These are phyloP conservation scores for Euptelea pleiosperma DNA, from an alignment of 164 flowering plant genomes.

Conservation along the genomic window DNA sequence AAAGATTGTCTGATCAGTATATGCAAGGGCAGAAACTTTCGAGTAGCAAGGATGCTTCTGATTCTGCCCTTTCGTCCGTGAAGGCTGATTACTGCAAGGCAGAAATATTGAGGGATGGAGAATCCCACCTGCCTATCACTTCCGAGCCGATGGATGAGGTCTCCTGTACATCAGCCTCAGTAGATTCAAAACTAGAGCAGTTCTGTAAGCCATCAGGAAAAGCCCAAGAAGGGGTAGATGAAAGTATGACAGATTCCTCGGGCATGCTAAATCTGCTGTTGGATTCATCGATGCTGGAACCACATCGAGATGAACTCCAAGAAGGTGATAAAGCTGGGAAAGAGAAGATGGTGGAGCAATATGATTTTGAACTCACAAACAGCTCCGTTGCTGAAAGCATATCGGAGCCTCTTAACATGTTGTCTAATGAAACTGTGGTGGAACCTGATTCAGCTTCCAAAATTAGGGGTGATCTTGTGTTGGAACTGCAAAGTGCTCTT, in stretches of 20 bases:
- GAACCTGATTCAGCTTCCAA: slow-evolving; percentile 33
- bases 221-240: slow-evolving; percentile 58
- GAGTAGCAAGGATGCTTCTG: slow-evolving; percentile 32
- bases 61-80: slow-evolving; percentile 23
- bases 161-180: slow-evolving; percentile 53
- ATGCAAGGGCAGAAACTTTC: slow-evolving; percentile 40
- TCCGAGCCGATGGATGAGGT: slow-evolving; percentile 78
- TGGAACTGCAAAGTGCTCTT: slow-evolving; percentile 52
- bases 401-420: slow-evolving; percentile 28
- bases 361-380: slow-evolving; percentile 33
- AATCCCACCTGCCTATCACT: slow-evolving; percentile 28
- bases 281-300: slow-evolving; percentile 78
- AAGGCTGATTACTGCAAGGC: slow-evolving; percentile 53
- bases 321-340: slow-evolving; percentile 37
- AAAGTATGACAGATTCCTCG: slow-evolving; percentile 76
- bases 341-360: slow-evolving; percentile 33
- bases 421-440: slow-evolving; percentile 29
- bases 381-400: slow-evolving; percentile 53
- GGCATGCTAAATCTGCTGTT: slow-evolving; percentile 43
- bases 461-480: slow-evolving; percentile 25
- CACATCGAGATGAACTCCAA: slow-evolving; percentile 44
- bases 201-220: slow-evolving; percentile 31
- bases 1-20: slow-evolving; percentile 67
- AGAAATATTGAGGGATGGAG: slow-evolving; percentile 46
- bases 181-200: slow-evolving; percentile 31